Evolutionary conservation across 2,329 filamentous ascomycete species (phyloP), one percentile per base, ranked within the genome.

Genomic region (Colletotrichum chrysophilum): DNA sequence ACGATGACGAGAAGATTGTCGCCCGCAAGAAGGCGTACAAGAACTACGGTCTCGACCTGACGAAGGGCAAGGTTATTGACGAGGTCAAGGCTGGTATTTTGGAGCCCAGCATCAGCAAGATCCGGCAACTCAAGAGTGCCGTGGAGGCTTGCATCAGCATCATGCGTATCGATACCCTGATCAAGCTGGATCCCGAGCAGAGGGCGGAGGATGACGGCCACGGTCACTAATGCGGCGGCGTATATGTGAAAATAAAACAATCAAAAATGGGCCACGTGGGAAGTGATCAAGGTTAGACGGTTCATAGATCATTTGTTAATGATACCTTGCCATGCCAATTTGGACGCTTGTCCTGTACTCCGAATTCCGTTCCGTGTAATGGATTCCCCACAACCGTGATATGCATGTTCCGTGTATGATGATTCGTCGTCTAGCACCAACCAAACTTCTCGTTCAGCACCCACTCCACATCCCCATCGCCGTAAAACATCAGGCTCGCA

Each of bases 141-240:
- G 97, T 99, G 66, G 97, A 99, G 88, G 97, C 97, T 71, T 98
- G 97, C 86, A 98, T 99, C 86, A 95, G 96, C 83, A 98, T 99
- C 85, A 98, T 99, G 97, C 92, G 97, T 82, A 99, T 99, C 84
- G 97, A 99, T 88, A 98, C 97, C 79, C 90, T 99, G 86, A 98
- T 99, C 88, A 98, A 98, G 89, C 88, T 99, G 85, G 97, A 99
- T 89, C 96, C 96, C 21, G 96, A 98, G 89, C 91, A 93, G 88
- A 90, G 91, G 55, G 91, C 93, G 82, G 92, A 92, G 79, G 94
- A 98, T 87, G 95, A 97, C 82, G 96, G 95, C 73, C 95, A 97
- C 86, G 95, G 94, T 70, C 95, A 98, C 88, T 97, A 91, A 82
- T 83, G 48, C 60, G 74, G 38, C n/a, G 36, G 16, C 38, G 43